Base-by-base conservation (phyloP, 768 basidiomycete genomes). In the Boletus sp. region DNA sequence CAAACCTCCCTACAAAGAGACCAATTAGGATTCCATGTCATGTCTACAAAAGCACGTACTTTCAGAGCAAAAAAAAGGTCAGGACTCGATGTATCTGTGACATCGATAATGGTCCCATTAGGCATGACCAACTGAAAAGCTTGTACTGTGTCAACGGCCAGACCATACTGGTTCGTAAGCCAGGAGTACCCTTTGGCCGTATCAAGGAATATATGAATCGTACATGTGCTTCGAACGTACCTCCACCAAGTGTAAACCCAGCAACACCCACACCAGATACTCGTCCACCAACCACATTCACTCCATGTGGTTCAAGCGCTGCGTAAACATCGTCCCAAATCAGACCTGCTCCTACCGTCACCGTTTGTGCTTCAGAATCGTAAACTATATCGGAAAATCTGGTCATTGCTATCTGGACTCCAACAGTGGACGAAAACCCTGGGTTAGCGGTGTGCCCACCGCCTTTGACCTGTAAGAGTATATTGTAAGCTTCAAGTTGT, bases 111-210 rank as follows among this genome's bases (percentile, higher is more conserved):
- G 0, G 70, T 73, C 8, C 85, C 84, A 58, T 78, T 52, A 3
- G 64, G 51, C 50, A 81, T 71, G 1, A 85, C 85, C 1, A 88
- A 72, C 58, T 86, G 82, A 60, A 71, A 85, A 2, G 77, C 77
- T n/a, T 71, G 69, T 35, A 87, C 74, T 1, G 74, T 84, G 57
- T 87, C 86, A 7, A 79, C 40, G 0, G 82, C 80, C 49, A 89
- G 59, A 12, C 86, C 86, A 57, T 79, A 74, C 54, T 86, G 82
- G 56, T 87, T 86, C 0, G 82, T 82, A 50, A 77, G 71, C 80
- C 80, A 87, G 7, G 63, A 65, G 15, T 58, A 49, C 4, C 64
- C 64, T 24, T 24, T 64, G 39, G 10, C 9, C 30, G 7, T 17
- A 33, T 47, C 47, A 33, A 14, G 15, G 11, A 1, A n/a, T 17